Evolutionary conservation across 2,329 filamentous ascomycete genomes (phyloP).

Genomic region (Berkeleyomyces rouxiae): DNA sequence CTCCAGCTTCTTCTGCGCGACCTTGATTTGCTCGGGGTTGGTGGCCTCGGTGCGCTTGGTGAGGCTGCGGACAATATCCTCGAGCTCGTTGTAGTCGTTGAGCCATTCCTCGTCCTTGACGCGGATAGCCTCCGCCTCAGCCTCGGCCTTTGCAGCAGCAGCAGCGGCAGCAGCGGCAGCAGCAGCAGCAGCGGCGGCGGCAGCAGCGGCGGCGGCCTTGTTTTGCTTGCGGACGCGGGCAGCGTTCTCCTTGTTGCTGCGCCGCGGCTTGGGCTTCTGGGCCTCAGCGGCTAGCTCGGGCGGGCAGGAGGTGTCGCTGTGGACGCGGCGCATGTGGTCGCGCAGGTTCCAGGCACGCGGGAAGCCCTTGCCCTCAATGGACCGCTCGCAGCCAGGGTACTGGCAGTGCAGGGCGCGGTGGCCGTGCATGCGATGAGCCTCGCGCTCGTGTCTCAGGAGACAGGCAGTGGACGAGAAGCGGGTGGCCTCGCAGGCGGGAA

Average conservation of each 20-base stretch:
- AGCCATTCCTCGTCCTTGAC: slow-evolving; percentile 31
- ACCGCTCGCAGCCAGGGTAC: slow-evolving; percentile 74
- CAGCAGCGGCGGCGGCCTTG: slow-evolving; percentile 13
- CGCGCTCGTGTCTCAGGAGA: slow-evolving; percentile 82
- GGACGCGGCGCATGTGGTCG: slow-evolving; percentile 94
- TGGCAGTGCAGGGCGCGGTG: slow-evolving; percentile 86
- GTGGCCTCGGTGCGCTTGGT: slow-evolving; percentile 34
- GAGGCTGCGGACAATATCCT: slow-evolving; percentile 37
- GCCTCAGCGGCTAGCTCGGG: slow-evolving; percentile 26
- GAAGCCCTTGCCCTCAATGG: slow-evolving; percentile 70
- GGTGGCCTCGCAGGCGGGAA: slow-evolving; percentile 63
- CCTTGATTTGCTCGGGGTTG: slow-evolving; percentile 36
- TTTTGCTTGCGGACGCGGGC: slow-evolving; percentile 7
- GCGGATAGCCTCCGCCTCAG: slow-evolving; percentile 16
- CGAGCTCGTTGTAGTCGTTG: slow-evolving; percentile 46
- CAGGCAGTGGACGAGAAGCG: slow-evolving; percentile 93
- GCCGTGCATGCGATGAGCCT: slow-evolving; percentile 89
- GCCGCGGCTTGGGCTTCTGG: slow-evolving; percentile 16
- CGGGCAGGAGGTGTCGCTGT: slow-evolving; percentile 40
- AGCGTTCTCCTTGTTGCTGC: slow-evolving; percentile 3
- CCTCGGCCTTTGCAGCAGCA: slow-evolving; percentile 11
- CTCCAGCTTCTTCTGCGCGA: slow-evolving; percentile 32
- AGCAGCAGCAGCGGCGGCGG: slow-evolving; percentile 9
- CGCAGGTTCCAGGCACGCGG: slow-evolving; percentile 89
- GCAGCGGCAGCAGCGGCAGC: slow-evolving; percentile 15